Base-by-base conservation (phyloP, 148 eudicot species). In the Silene uniflora region DNA sequence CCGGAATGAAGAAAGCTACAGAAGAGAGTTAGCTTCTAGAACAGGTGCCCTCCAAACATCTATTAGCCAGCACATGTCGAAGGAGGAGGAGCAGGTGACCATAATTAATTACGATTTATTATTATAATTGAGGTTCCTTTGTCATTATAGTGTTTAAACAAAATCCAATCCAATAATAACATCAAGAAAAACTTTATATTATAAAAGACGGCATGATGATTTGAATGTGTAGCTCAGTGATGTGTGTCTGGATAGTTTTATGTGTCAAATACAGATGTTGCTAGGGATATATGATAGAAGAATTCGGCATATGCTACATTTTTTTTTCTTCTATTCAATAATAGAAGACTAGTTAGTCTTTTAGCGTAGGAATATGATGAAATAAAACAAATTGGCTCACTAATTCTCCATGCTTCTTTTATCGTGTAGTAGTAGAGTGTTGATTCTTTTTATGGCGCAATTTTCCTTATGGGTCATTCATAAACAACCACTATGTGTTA, bases 1-100 rank as follows among this genome's bases (percentile, higher is more conserved):
- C 78, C 87, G 77, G 55, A 83, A 80, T 71, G 92, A 92, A 69
- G 97, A 92, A 84, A 87, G 85, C 84, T 90, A 85, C 83, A 84
- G 88, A 73, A 89, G 93, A 85, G 97, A 92, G 80, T 73, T 95
- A 84, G 98, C 98, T 46, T 95, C 93, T 71, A 88, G 98, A 78
- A 88, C 96, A 4, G 93, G 96, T 54, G 98, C 97, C 32, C 92
- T 95, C 66, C 89, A 88, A 83, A 95, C 98, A 72, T 92, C 97
- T 77, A 90, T 95, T 74, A 86, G 88, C 82, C 97, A 95, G 84
- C 98, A 95, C 84, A 92, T 95, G 99, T 90, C 96, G 59, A 95
- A 92, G 90, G 97, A 95, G 81, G 99, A 95, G 81, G 92, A 95
- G 75, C 99, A 95, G 96, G 97, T 91, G 67, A 46, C 64, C 5